Base-by-base conservation (phyloP, 2,329 filamentous ascomycete species). In the Metarhizium guizhouense region DNA sequence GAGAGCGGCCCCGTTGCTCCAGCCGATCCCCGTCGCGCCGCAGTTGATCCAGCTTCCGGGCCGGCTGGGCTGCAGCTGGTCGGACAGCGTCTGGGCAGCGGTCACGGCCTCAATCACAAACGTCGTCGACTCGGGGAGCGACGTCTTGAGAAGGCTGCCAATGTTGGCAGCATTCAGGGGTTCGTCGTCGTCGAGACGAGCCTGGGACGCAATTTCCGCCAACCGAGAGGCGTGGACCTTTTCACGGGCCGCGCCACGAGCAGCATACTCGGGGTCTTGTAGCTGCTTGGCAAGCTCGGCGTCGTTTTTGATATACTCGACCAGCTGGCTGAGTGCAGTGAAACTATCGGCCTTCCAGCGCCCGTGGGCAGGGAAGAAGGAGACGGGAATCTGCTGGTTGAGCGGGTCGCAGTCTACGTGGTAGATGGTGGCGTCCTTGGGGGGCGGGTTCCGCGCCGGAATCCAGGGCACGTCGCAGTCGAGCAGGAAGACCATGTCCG, bases 381-480 rank as follows among this genome's bases (percentile, higher is more conserved):
- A 85, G 16, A 89, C 74, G 0, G 84, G 84, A 74, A 88, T 88
- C 67, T 83, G 76, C 66, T 84, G 80, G 70, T 85, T 85, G 40
- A 84, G 69, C 3, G 81, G 80, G 60, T 85, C 82, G 54, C 81
- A 74, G 63, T 84, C 82, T 53, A 85, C 73, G 61, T 84, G 82
- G 68, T 79, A 83, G 54, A 84, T 68, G 56, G 71, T 73, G 6
- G 76, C 76, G 6, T 74, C 72, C 14, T 72, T 64, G 2, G 65
- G 65, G 1, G 81, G 81, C 57, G 72, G 72, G 67, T 78, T 81
- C 47, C 83, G 82, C 0, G 88, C 92, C 30, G 84, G 83, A 57
- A 95, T 90, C 88, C 89, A 95, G 0, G 90, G 90, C 1, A 95
- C 89, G 67, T 95, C 90, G 63, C 88, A 92, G 69, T 95, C 87